Percentiles rank a stretch among this genome's conserved stretches.
These are phyloP conservation scores for Fusarium veterinarium DNA, from an alignment of 2,329 filamentous ascomycete genomes.

Conservation along the genomic window DNA sequence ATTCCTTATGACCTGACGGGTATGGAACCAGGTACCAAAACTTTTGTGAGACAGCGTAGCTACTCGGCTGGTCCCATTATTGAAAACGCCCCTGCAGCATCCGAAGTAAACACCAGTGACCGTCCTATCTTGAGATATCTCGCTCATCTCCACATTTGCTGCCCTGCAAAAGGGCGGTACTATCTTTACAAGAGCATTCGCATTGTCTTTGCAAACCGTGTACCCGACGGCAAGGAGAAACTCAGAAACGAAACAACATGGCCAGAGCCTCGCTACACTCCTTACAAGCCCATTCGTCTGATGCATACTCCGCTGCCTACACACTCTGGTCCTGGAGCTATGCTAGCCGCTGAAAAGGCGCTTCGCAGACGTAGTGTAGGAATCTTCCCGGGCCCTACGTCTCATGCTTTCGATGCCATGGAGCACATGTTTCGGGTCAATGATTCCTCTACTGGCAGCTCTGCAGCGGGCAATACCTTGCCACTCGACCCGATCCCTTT, in stretches of 20 bases:
- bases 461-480: slow-evolving; percentile 47
- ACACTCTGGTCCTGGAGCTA: slow-evolving; percentile 58
- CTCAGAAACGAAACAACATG: slow-evolving; percentile 89
- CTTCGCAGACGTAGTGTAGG: slow-evolving; percentile 69
- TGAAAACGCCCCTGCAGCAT: slow-evolving; percentile 65
- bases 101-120: slow-evolving; percentile 52
- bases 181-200: slow-evolving; percentile 93
- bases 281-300: slow-evolving; percentile 77
- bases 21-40: slow-evolving; percentile 95
- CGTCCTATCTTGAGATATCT: slow-evolving; percentile 87
- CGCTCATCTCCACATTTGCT: slow-evolving; percentile 93
- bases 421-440: slow-evolving; percentile 42
- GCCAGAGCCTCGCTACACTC: slow-evolving; percentile 86
- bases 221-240: slow-evolving; percentile 94
- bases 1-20: slow-evolving; percentile 92
- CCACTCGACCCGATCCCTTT: slow-evolving; percentile 66
- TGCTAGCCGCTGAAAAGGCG: slow-evolving; percentile 69
- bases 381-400: slow-evolving; percentile 51
- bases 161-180: slow-evolving; percentile 82
- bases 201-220: slow-evolving; percentile 95
- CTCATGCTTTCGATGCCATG: slow-evolving; percentile 51
- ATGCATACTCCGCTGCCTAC: slow-evolving; percentile 57
- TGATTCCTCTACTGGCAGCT: slow-evolving; percentile 28
- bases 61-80: slow-evolving; percentile 90
- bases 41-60: slow-evolving; percentile 92